Evolutionary conservation across 148 eudicot genomes (phyloP).

Genomic region (Dysphania ambrosioides): DNA sequence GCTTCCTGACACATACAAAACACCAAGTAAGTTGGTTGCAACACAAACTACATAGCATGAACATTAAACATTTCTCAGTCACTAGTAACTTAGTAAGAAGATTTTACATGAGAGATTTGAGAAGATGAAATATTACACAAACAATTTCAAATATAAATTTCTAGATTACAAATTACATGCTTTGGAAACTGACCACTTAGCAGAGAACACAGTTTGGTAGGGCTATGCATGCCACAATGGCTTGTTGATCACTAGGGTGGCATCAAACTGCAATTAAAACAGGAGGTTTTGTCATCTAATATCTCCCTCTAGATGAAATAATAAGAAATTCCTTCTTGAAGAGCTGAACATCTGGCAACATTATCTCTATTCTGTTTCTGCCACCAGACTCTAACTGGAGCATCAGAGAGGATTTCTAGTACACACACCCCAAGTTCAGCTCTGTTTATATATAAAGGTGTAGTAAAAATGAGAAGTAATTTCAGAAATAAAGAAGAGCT

Average conservation of each 20-base stretch:
- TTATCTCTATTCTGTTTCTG: background rate
- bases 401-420: background rate
- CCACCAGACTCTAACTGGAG: too few species aligned
- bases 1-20: slow-evolving; percentile 49
- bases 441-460: background rate
- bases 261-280: background rate
- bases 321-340: background rate
- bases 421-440: background rate
- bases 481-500: background rate
- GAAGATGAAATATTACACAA: background rate
- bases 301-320: background rate
- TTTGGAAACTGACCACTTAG: background rate
- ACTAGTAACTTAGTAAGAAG: background rate
- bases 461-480: background rate
- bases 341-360: background rate
- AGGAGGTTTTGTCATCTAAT: background rate
- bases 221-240: background rate
- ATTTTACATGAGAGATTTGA: background rate
- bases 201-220: background rate
- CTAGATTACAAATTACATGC: background rate
- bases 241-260: background rate
- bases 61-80: background rate
- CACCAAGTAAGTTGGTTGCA: background rate
- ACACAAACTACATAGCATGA: background rate
- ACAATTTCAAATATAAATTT: background rate